Evolutionary conservation across 2,329 filamentous ascomycete genomes (phyloP).

Genomic region (Xylaria sp.): DNA sequence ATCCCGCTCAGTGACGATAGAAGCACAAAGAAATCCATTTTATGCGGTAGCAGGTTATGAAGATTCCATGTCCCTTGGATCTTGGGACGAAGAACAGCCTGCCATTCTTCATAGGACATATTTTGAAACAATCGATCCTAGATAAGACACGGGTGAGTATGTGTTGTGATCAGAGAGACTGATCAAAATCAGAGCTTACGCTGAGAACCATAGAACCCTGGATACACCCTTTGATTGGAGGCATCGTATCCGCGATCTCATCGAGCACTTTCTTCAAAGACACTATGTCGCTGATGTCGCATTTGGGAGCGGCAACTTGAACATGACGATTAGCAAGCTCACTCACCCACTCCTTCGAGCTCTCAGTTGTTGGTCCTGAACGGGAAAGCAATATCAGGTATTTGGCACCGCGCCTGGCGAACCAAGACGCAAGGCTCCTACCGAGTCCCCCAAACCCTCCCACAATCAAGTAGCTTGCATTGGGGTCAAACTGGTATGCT

Average conservation of each 20-base stretch:
- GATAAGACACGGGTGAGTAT: neutral
- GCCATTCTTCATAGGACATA: conserved; percentile 17
- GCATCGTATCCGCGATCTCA: conserved; percentile 7
- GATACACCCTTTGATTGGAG: conserved; percentile 23
- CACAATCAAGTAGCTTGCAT: conserved; percentile 16
- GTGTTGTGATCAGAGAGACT: neutral
- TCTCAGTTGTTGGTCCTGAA: conserved; percentile 11
- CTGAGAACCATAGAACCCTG: conserved; percentile 20
- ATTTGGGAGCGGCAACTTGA: neutral
- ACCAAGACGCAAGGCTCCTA: conserved; percentile 11
- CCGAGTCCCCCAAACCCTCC: conserved; percentile 22
- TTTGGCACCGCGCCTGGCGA: conserved; percentile 4
- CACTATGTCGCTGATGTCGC: neutral
- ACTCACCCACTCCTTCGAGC: neutral
- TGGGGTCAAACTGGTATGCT: neutral
- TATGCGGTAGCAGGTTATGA: conserved; percentile 5
- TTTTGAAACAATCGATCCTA: conserved; percentile 13
- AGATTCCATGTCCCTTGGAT: conserved; percentile 29
- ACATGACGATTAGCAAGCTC: neutral
- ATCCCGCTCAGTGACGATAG: conserved; percentile 15
- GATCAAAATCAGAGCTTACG: neutral
- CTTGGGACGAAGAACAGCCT: conserved; percentile 11
- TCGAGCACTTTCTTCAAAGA: neutral
- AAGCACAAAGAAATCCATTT: conserved; percentile 29
- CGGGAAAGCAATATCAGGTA: conserved; percentile 19